Evolutionary conservation across 192 early-diverging fungal species (phyloP), one percentile per base, ranked within the genome.

Genomic region (Backusella parvicylindrica): DNA sequence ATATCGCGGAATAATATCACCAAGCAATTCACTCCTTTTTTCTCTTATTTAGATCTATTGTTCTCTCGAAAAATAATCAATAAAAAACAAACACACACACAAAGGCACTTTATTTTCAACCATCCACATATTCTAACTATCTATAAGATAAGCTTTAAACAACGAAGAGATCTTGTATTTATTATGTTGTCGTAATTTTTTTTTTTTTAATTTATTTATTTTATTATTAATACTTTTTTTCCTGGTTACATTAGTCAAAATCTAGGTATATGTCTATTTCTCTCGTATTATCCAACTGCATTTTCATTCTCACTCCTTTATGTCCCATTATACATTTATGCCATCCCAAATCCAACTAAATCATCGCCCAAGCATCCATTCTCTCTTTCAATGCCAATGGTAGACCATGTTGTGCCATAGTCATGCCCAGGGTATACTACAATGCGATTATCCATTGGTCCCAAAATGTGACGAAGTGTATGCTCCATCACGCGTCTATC

Each of bases 391-490:
- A 79, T 79, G 28, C 82, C 90, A 75, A 98, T 94, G n/a, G 91
- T 93, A 9, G 95, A 94, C 89, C 90, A 90, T 64, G 91, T 89
- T 9, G 91, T 90, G 15, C 92, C 94, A 69, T 98, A 98, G 71
- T 90, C 83, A 79, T 98, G 96, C 0, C 96, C 96, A n/a, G 96
- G 96, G 74, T 89, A 95, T 13, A 98, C 90, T 6, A 95, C 85
- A 18, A 92, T 87, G 31, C 84, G 71, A 77, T 91, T 87, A 56
- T 89, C 84, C 35, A 95, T 53, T 6, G 66, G 56, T 0, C 83
- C 83, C 18, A 97, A 81, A 71, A 86, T 85, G 38, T 82, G 70
- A 72, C 86, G 82, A 72, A 98, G 81, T n/a, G 93, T 92, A 71
- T 92, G 76, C 36, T 89, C 78, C 93, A 98, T 91, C 26, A 84